Conservation (phyloP, 1,284 basidiomycete genomes). For the Tremellales sp. region DNA sequence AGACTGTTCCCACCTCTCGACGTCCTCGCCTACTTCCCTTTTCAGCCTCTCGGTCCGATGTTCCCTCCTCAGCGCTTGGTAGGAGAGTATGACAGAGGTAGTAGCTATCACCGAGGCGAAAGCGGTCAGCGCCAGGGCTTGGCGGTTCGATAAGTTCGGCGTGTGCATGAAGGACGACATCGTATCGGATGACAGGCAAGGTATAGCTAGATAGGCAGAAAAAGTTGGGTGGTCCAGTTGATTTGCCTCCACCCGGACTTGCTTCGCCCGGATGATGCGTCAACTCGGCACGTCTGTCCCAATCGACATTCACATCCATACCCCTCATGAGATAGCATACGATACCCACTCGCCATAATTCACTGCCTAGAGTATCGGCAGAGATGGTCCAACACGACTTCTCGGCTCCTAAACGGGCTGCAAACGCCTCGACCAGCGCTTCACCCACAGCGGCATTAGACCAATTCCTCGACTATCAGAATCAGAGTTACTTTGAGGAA, state of each 20-base stretch:
- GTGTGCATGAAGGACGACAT: background rate
- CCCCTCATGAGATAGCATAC: background rate
- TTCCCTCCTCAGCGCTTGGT: constrained; percentile 44
- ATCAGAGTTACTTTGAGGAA: constrained; percentile 73
- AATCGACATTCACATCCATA: background rate
- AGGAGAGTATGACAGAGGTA: constrained; percentile 41
- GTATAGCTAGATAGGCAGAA: background rate
- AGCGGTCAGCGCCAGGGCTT: constrained; percentile 41
- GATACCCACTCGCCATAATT: too few species aligned
- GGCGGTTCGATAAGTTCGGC: constrained; percentile 17
- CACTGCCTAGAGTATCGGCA: background rate
- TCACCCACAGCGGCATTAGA: constrained; percentile 48
- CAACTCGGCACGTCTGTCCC: background rate
- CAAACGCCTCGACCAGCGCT: constrained; percentile 3
- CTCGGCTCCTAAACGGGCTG: constrained; percentile 19
- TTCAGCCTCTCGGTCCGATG: constrained; percentile 43
- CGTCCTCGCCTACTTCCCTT: constrained; percentile 44
- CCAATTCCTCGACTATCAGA: constrained; percentile 78
- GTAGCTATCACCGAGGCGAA: constrained; percentile 40
- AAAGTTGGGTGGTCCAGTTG: background rate
- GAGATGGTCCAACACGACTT: constrained; percentile 40
- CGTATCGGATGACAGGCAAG: background rate
- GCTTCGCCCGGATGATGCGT: background rate
- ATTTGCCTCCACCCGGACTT: background rate
- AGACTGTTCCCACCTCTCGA: constrained; percentile 41